These are phyloP conservation scores for Cercophora samala DNA, from an alignment of 495 filamentous ascomycete genomes.

Conservation along the genomic window DNA sequence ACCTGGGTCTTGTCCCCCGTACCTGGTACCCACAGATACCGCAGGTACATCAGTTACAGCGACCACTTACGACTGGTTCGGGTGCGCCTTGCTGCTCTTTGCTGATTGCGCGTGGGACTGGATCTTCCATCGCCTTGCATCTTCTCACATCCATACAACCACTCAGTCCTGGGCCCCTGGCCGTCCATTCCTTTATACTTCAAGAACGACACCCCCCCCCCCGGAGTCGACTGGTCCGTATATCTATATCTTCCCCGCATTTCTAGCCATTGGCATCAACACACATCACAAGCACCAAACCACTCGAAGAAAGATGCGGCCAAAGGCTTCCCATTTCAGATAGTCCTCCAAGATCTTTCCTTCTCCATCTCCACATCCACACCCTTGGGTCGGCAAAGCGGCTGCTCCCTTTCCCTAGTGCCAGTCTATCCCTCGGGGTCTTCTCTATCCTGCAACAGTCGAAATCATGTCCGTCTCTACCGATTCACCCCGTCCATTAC, in stretches of 20 bases:
- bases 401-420: constrained; percentile 3
- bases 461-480: constrained; percentile 26
- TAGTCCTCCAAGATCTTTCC: constrained; percentile 23
- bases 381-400: background rate
- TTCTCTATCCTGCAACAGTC: background rate
- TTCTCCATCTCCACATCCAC: constrained; percentile 3
- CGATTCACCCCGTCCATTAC: constrained; percentile 12
- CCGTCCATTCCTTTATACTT: constrained; percentile 24
- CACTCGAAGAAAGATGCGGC: constrained; percentile 30
- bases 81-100: constrained; percentile 28
- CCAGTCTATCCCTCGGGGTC: constrained; percentile 2
- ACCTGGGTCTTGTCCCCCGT: constrained; percentile 32
- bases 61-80: constrained; percentile 21
- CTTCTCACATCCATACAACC: constrained; percentile 10
- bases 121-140: constrained; percentile 32
- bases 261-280: constrained; percentile 12
- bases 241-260: constrained; percentile 29
- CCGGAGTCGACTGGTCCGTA: constrained; percentile 17
- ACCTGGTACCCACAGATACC: constrained; percentile 33
- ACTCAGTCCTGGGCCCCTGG: constrained; percentile 15
- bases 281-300: constrained; percentile 11
- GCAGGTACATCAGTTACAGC: constrained; percentile 24
- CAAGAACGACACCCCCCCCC: constrained; percentile 18
- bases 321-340: constrained; percentile 21
- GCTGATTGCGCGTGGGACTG: constrained; percentile 33